phyloP scores from a whole-genome alignment of 2,329 filamentous ascomycete species.

The Trichoderma gracile region DNA sequence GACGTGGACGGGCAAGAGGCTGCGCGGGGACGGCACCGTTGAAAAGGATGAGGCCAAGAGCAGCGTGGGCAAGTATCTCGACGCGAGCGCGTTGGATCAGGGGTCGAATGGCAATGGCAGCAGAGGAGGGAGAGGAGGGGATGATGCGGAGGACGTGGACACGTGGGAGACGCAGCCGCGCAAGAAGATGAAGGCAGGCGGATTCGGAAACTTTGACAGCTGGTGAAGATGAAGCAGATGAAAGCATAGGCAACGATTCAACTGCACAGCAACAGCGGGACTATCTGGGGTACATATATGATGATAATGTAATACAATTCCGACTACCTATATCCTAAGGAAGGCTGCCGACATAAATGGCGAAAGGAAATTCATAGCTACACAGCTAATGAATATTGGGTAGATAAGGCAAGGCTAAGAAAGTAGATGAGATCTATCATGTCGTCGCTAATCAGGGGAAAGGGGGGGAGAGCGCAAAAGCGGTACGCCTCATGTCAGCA shows the following conservation, averaged over 20 bases:
- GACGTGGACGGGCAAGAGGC: slow-evolving; percentile 94
- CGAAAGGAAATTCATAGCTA: not conserved
- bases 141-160: slow-evolving; percentile 63
- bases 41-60: slow-evolving; percentile 46
- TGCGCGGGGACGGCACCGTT: slow-evolving; percentile 66
- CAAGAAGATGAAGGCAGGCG: slow-evolving; percentile 76
- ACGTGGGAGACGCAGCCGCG: slow-evolving; percentile 66
- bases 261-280: slow-evolving; percentile 3
- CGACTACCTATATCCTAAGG: not conserved
- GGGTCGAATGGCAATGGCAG: slow-evolving; percentile 50
- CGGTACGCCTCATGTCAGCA: not conserved
- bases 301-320: slow-evolving; percentile 14
- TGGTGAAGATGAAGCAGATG: slow-evolving; percentile 67
- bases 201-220: slow-evolving; percentile 92
- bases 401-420: too few species aligned
- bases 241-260: not conserved
- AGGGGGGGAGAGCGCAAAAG: not conserved
- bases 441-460: not conserved
- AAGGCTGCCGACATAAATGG: not conserved
- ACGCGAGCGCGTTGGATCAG: slow-evolving; percentile 49
- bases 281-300: not conserved
- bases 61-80: slow-evolving; percentile 79
- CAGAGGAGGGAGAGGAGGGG: slow-evolving; percentile 43
- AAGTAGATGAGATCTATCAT: not conserved
- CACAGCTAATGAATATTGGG: not conserved